Evolutionary conservation across 179 eudicot genomes (phyloP), one percentile per base, ranked within the genome.

Genomic region (Beta lomatogona): DNA sequence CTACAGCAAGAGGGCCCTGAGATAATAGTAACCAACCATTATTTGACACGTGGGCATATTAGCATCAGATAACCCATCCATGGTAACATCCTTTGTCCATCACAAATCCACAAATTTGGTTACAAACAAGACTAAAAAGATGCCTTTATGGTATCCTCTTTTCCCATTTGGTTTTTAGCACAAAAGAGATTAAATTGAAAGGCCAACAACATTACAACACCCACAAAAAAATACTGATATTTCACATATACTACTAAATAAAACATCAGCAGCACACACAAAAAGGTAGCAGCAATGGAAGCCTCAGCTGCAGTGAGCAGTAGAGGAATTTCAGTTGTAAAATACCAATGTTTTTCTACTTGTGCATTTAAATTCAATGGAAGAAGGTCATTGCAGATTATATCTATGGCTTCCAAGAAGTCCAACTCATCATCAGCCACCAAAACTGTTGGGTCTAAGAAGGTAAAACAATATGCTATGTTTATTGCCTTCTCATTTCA

Each of bases 381-480:
- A 11, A 76, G 54, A 63, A 78, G 79, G 54, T 16, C 60, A 58
- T 79, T 89, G 54, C 71, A 90, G 57, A 81, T 90, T 74, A 84
- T 78, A 84, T 92, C 89, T 69, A 93, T 92, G 92, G 95, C 93
- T 41, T 76, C 91, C 31, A 86, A 87, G 79, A 93, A 91, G 83
- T 82, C 93, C 8, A 75, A 70, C 69, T 72, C 75, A 4, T 83
- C 92, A 3, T 74, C 94, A 2, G 65, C 89, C 73, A 80, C 92
- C 53, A 93, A 85, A 75, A 89, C 92, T 71, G 58, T 83, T 77
- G 73, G 45, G 82, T 87, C 95, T 19, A 88, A 71, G 44, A 89
- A 90, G 95, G 97, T 90, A 70, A 59, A 8, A 48, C 0, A 21
- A 77, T 68, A 41, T 48, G 4, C 53, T 48, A 48, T 9, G 1